Evolutionary conservation across 2,329 filamentous ascomycete genomes (phyloP), one percentile per base, ranked within the genome.

Genomic region (Alternaria viburni): DNA sequence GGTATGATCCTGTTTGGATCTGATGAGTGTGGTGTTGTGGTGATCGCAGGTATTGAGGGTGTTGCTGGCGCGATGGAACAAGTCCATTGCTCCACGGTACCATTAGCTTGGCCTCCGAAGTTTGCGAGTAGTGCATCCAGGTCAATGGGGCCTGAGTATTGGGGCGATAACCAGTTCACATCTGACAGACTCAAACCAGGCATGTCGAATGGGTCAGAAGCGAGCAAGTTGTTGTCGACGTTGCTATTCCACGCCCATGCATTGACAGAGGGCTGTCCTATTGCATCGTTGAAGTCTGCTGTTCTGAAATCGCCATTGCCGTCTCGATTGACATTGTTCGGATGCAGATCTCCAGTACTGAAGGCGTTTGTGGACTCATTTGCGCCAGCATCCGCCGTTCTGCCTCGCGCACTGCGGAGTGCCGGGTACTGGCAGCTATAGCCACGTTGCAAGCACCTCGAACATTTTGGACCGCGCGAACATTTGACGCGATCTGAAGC

Each of bases 401-500:
- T 47, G 19, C 19, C 17, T 57, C 28, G 57, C 12, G 45, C 17
- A 12, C 11, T 51, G 25, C 47, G 61, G 5, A 47, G 19, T 43
- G 62, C 45, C 12, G 74, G 72, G 55, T 75, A 76, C n/a, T 59
- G 28, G 56, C 75, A 77, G 26, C 62, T 54, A 11, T 67, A 30
- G 10, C 54, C 61, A 11, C 74, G 69, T 12, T 67, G 61, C 21
- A 55, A 57, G 56, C 76, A 77, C 21, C 75, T 64, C 3, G 55
- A 55, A 32, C 76, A 78, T n/a, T 61, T 64, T 12, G 62, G 54
- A 10, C 67, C 70, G 30, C 76, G 74, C 30, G 75, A 73, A 54
- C 75, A 78, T 56, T 69, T 68, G 10, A 75, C 70, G 28, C 75
- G 75, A 28, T 74, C 70, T 11, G 59, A 51, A 5, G 71, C 71